phyloP scores from a whole-genome alignment of 2,329 filamentous ascomycete species.

The Passalora sequoiae region DNA sequence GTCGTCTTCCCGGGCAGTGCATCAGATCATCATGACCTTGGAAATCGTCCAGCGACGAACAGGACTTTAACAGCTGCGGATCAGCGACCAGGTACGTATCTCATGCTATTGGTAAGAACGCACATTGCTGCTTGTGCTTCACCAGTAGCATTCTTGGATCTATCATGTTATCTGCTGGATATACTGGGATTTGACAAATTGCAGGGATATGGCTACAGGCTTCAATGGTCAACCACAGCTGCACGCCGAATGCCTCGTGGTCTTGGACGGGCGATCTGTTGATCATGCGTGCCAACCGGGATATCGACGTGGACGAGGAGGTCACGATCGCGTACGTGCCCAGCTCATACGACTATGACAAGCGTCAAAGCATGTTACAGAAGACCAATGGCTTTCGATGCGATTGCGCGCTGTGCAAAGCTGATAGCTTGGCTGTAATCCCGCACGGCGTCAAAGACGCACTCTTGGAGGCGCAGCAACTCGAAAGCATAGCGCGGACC shows the following conservation, averaged over 20 bases:
- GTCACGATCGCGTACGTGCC: conserved; percentile 29
- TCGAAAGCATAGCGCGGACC: background rate
- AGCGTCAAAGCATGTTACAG: conserved; percentile 2
- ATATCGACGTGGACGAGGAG: conserved; percentile 44
- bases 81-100: conserved; percentile 33
- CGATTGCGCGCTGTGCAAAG: background rate
- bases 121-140: too few relatives aligned
- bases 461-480: background rate
- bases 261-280: conserved; percentile 53
- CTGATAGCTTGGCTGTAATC: background rate
- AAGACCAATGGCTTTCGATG: conserved; percentile 11
- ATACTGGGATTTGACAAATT: too few relatives aligned
- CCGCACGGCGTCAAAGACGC: background rate
- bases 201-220: conserved; percentile 48
- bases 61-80: conserved; percentile 1
- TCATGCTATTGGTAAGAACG: too few relatives aligned
- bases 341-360: conserved; percentile 7
- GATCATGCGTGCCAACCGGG: conserved; percentile 44
- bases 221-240: conserved; percentile 52
- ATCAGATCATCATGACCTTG: conserved; percentile 11
- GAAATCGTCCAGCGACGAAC: background rate
- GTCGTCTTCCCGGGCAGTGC: conserved; percentile 10
- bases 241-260: conserved; percentile 44
- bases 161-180: background rate
- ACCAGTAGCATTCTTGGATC: background rate